These are phyloP conservation scores for Trichosporon faecale DNA, from an alignment of 1,284 basidiomycete species.

Conservation along the genomic window DNA sequence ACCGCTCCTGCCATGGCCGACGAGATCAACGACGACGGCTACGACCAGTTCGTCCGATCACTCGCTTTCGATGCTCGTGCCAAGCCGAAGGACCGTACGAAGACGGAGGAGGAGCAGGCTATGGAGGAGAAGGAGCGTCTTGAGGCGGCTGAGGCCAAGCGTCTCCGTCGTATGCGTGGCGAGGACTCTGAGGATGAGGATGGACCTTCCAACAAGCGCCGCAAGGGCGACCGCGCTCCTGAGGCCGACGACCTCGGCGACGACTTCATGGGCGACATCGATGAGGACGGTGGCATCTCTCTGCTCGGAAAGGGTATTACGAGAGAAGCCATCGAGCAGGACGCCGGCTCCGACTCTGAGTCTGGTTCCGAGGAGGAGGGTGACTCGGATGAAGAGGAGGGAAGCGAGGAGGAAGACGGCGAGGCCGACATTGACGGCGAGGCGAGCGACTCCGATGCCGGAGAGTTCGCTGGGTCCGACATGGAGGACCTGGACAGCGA, in stretches of 20 bases:
- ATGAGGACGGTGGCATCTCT: slow-evolving; percentile 56
- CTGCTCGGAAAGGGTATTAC: slow-evolving; percentile 57
- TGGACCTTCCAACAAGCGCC: slow-evolving; percentile 36
- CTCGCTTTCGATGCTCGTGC: slow-evolving; percentile 91
- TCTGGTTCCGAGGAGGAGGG: slow-evolving; percentile 34
- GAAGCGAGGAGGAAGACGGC: slow-evolving; percentile 32
- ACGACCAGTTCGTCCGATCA: slow-evolving; percentile 88
- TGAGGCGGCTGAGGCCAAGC: slow-evolving; percentile 76
- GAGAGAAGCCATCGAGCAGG: slow-evolving; percentile 45
- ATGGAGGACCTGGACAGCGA: slow-evolving; percentile 42
- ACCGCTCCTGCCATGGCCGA: slow-evolving; percentile 35
- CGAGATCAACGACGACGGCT: slow-evolving; percentile 55
- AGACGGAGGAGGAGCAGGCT: slow-evolving; percentile 92
- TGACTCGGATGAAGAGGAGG: slow-evolving; percentile 40
- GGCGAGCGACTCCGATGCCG: slow-evolving; percentile 41
- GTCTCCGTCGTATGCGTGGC: slow-evolving; percentile 83
- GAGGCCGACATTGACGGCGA: slow-evolving; percentile 36
- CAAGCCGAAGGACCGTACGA: slow-evolving; percentile 91
- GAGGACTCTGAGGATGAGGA: slow-evolving; percentile 65
- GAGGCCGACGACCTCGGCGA: slow-evolving; percentile 84
- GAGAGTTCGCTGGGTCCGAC: slow-evolving; percentile 42
- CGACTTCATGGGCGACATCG: slow-evolving; percentile 62
- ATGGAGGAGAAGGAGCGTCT: slow-evolving; percentile 81
- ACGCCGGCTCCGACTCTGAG: slow-evolving; percentile 39
- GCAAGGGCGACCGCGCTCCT: slow-evolving; percentile 30